Base-by-base conservation (phyloP, 345 rosid genomes). In the Populus davidiana region DNA sequence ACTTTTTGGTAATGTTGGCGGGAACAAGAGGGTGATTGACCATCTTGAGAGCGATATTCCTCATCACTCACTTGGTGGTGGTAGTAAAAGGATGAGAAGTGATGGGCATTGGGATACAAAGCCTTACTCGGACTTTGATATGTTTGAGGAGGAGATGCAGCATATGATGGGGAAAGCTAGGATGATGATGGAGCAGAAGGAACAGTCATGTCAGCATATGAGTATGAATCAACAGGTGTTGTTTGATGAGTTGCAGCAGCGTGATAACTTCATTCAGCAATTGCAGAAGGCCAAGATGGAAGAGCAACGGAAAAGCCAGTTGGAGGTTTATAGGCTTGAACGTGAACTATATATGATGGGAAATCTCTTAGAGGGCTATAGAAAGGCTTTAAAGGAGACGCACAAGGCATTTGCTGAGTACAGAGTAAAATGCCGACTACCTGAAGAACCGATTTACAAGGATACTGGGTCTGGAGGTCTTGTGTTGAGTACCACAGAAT, bases 391-490 rank as follows among this genome's bases (percentile, higher is more conserved):
- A 87, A 96, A 87, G 84, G 93, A 85, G 76, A 89, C 87, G 2
- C 85, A 84, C 50, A 83, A 82, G 80, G 85, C 90, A 74, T 92
- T 89, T 78, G 79, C 88, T 23, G 92, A 93, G 56, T 93, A 93
- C 68, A 87, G 93, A 77, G 87, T 87, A 23, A 86, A 80, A 52
- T 86, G 78, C 79, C 88, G 84, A 4, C 77, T 79, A 74, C 88
- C 85, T 61, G 92, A 87, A 74, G 90, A 87, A 59, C 90, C 94
- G 5, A 86, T 92, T 67, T 93, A 93, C 85, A 83, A 84, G 86
- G 96, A 93, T 87, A 79, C 87, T 71, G 96, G 97, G 14, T 85
- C 92, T 31, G 91, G 93, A 17, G 98, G 98, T 70, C 90, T 92
- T 78, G 93, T 92, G 52, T 73, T 96, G 88, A 89, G 94, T 77